Percentiles rank a stretch among this genome's conserved stretches.
These are phyloP conservation scores for Lactarius trivialis DNA, from an alignment of 768 basidiomycete genomes.

Conservation along the genomic window DNA sequence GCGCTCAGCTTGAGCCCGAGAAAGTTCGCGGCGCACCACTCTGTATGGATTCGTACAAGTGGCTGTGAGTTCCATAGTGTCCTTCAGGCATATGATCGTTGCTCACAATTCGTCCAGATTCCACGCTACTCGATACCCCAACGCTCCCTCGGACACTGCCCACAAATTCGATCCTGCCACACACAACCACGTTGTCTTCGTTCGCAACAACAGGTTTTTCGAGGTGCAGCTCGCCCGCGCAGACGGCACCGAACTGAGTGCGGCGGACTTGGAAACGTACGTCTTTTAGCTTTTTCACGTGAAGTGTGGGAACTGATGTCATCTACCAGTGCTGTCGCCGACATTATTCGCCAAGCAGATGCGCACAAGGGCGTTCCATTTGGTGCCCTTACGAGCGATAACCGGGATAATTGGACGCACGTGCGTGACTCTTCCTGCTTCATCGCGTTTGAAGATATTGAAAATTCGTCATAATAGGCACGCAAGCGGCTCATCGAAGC, in stretches of 20 bases:
- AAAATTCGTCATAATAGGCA: constrained; percentile 32
- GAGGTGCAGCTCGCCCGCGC: constrained; percentile 63
- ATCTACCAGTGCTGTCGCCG: constrained; percentile 47
- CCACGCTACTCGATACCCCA: constrained; percentile 87
- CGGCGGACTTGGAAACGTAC: constrained; percentile 76
- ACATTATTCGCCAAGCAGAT: constrained; percentile 61
- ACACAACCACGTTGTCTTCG: constrained; percentile 84
- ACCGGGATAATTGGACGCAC: constrained; percentile 86
- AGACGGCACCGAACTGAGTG: constrained; percentile 64
- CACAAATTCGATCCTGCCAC: constrained; percentile 65
- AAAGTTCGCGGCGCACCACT: constrained; percentile 71
- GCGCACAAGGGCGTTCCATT: constrained; percentile 39
- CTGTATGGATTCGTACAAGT: constrained; percentile 92
- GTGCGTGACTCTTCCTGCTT: constrained; percentile 35
- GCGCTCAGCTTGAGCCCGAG: constrained; percentile 81
- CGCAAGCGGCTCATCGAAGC: constrained; percentile 57
- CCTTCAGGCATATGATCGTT: not conserved
- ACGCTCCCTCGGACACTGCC: constrained; percentile 76
- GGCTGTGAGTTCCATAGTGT: constrained; percentile 50
- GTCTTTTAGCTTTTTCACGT: not conserved
- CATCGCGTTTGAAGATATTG: not conserved
- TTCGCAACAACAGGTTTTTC: constrained; percentile 90
- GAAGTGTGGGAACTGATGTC: not conserved
- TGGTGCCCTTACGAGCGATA: constrained; percentile 83
- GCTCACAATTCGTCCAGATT: constrained; percentile 44